Base-by-base conservation (phyloP, 768 basidiomycete genomes). In the Coprinellus micaceus region DNA sequence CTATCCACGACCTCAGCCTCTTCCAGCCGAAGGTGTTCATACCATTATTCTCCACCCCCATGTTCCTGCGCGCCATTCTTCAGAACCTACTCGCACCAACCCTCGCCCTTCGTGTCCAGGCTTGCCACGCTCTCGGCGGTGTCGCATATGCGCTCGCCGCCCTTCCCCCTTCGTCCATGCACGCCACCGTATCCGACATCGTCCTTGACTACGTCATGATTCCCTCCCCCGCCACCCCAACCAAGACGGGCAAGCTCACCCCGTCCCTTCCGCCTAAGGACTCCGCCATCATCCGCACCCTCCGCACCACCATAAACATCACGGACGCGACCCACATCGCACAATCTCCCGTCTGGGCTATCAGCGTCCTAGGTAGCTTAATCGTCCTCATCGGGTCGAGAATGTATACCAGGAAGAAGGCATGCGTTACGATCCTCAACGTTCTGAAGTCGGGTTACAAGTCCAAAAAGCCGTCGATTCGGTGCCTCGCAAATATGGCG, bases 331-430 rank as follows among this genome's bases (percentile, higher is more conserved):
- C 69, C 5, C 79, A 85, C 58, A 79, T 80, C 7, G 86, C 88
- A 1, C 85, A 90, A 63, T 88, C 89, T 1, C 89, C 91, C 9
- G 83, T 87, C 1, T 92, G 91, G 91, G 85, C 80, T 4, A 73
- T 89, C 52, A 80, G 79, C 57, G 85, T 90, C 29, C 71, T 91
- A 1, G 82, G 85, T 0, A 76, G 77, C 58, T 70, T 91, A 51
- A 75, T 89, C 45, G 82, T 86, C 37, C 72, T 92, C n/a, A 74
- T 89, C 2, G 82, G 86, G 1, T 77, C 85, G 2, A 71, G 71
- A 2, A 69, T 87, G 22, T 81, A 70, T 57, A 72, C 74, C 36
- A 74, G 82, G 53, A 53, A 64, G 29, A 73, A 73, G 47, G 66
- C 82, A 21, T 74, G 75, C 30, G 75, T 79, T 12, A 70, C 73